Evolutionary conservation across 192 early-diverging fungal species (phyloP).

Genomic region (Backusella mclennaniae): DNA sequence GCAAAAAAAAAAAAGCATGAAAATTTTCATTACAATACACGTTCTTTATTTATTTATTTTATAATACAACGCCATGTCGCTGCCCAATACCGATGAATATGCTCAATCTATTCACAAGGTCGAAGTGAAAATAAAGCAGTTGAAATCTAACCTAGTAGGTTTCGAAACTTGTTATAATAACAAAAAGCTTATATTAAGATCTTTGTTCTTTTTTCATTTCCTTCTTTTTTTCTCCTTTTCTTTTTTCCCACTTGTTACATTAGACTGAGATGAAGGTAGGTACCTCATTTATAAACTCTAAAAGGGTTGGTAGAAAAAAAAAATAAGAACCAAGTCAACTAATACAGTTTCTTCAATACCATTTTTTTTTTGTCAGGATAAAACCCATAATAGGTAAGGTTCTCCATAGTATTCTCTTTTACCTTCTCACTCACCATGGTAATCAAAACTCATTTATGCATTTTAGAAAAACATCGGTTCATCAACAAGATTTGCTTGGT

Average conservation of each 20-base stretch:
- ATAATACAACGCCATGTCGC: neutral
- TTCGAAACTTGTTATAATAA: neutral
- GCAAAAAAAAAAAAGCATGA: neutral
- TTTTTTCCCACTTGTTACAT: neutral
- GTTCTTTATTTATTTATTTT: neutral
- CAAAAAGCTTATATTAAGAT: neutral
- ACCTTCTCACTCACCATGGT: neutral
- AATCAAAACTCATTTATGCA: neutral
- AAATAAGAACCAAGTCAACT: neutral
- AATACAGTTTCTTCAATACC: neutral
- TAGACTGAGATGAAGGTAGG: neutral
- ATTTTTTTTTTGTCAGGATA: neutral
- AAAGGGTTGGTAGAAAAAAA: neutral
- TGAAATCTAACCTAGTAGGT: slow-evolving; percentile 9
- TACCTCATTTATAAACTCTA: neutral
- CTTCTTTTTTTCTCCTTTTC: neutral
- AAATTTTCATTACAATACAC: neutral
- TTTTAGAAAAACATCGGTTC: neutral
- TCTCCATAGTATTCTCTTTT: neutral
- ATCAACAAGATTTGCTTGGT: neutral
- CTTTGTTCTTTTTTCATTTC: neutral
- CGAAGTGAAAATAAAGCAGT: slow-evolving; percentile 6
- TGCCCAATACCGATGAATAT: neutral
- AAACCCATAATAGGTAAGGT: neutral
- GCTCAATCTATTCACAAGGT: neutral